phyloP scores from a whole-genome alignment of 2,329 filamentous ascomycete species.

The Beauveria caledonica region DNA sequence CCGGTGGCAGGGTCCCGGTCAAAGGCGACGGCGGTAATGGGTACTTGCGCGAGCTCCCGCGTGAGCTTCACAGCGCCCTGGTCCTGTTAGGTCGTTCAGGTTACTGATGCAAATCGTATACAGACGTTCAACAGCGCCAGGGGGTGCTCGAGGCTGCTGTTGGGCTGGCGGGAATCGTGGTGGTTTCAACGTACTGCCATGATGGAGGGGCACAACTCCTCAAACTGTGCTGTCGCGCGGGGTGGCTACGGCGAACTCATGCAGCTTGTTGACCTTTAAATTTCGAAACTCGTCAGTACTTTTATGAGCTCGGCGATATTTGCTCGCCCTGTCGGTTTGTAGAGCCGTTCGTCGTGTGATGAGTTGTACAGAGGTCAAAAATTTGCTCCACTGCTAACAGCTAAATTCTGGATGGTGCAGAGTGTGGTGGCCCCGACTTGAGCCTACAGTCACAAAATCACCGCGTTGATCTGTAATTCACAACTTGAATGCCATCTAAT shows the following conservation, averaged over 20 bases:
- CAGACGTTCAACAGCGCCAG: background rate
- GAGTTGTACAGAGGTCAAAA: background rate
- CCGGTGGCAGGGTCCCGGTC: constrained; percentile 22
- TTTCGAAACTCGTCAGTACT: background rate
- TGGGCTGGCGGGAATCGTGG: background rate
- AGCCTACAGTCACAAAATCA: background rate
- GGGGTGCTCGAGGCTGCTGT: too few species aligned
- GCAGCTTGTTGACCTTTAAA: background rate
- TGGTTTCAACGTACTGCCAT: background rate
- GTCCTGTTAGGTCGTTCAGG: background rate
- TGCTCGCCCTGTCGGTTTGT: background rate
- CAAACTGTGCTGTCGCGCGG: background rate
- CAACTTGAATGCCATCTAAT: background rate
- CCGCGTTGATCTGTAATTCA: background rate
- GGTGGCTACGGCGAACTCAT: background rate
- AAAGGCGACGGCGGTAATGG: constrained; percentile 53
- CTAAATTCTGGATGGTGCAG: background rate
- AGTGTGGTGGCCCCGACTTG: background rate
- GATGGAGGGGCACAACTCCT: constrained; percentile 5
- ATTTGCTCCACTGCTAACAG: constrained; percentile 9
- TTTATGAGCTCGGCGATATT: background rate
- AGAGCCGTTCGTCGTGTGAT: background rate
- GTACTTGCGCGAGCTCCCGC: constrained; percentile 37
- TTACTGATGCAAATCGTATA: background rate
- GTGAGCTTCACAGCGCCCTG: constrained; percentile 14